Percentiles rank a stretch among this genome's conserved stretches.
Conservation (phyloP, 352 stramenopile genomes). For the Pythium volutum region DNA sequence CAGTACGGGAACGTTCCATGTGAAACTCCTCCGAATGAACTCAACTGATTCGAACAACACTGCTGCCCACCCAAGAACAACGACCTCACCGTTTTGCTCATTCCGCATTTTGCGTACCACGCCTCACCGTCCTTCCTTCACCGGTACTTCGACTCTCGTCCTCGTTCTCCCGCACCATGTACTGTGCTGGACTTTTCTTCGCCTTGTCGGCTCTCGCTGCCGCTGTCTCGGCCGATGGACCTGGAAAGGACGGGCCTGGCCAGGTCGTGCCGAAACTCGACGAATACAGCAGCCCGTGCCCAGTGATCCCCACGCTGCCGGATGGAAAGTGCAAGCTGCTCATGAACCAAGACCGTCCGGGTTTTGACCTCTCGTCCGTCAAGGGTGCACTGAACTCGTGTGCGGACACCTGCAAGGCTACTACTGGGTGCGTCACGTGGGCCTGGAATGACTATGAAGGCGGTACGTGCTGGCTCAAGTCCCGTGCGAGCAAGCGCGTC, state of each 20-base stretch:
- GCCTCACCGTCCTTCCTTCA: background rate
- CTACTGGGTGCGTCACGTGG: conserved; percentile 13
- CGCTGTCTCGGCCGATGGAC: background rate
- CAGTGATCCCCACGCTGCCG: background rate
- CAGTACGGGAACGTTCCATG: too few species aligned
- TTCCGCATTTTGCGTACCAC: background rate
- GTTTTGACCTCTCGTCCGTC: background rate
- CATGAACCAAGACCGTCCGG: background rate
- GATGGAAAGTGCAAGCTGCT: background rate
- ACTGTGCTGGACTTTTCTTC: background rate
- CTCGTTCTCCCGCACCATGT: background rate
- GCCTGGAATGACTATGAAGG: conserved; percentile 17
- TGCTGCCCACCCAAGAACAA: too few species aligned
- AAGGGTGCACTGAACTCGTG: background rate
- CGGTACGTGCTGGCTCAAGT: conserved; percentile 14
- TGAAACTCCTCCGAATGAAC: background rate
- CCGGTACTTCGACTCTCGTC: background rate
- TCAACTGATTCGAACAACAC: too few species aligned
- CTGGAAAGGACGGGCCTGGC: too few species aligned
- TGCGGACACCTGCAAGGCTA: background rate
- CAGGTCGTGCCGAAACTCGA: too few species aligned
- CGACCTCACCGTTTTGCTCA: background rate
- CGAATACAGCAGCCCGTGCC: background rate
- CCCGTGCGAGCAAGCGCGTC: background rate
- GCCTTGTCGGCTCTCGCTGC: background rate